Base-by-base conservation (phyloP, 768 basidiomycete species). In the Mrakia blollopis region DNA sequence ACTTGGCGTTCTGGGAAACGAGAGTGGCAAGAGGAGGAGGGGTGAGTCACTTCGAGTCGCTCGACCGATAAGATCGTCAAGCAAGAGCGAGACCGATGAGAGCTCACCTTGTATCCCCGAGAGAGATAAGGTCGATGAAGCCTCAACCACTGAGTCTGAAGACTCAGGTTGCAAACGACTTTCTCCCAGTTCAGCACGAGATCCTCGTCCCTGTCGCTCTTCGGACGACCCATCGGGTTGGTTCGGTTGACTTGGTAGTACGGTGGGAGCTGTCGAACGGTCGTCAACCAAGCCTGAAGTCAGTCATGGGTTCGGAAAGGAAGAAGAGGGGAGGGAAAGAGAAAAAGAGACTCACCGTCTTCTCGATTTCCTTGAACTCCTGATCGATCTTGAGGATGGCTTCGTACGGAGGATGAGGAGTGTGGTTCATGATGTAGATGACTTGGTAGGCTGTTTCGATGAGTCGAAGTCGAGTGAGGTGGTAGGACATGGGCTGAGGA, bases 121-220 rank as follows among this genome's bases (percentile, higher is more conserved):
- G 79, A 79, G n/a, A 84, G 73, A 81, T 83, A 84, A 11, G 83
- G 84, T 74, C 84, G 79, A 75, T 84, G 84, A 32, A 84, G 79
- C 67, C 82, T 54, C 77, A 84, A 78, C 80, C 83, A 79, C 63
- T 83, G 79, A 18, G 83, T 81, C 76, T 84, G 84, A 30, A 82
- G 80, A 16, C 82, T 82, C 16, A 84, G 78, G 75, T 84, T 82
- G 54, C 82, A 78, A 76, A 83, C 83, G 50, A 83, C 80, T 78
- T 81, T 82, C 77, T 84, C 84, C 73, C 83, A 84, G 52, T 84
- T 83, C 67, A 80, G 81, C 0, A 84, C 81, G 3, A 81, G 77
- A 21, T 77, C 78, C 63, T 80, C 76, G 35, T 81, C n/a, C 81
- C 75, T 54, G 79, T 73, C 3, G 78, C 72, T 5, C 80, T 76